A percentile compares a stretch with the other conserved stretches of the same genome.
These are phyloP conservation scores for Phytophthora sansomeana DNA, from an alignment of 352 stramenopile species.

Conservation along the genomic window DNA sequence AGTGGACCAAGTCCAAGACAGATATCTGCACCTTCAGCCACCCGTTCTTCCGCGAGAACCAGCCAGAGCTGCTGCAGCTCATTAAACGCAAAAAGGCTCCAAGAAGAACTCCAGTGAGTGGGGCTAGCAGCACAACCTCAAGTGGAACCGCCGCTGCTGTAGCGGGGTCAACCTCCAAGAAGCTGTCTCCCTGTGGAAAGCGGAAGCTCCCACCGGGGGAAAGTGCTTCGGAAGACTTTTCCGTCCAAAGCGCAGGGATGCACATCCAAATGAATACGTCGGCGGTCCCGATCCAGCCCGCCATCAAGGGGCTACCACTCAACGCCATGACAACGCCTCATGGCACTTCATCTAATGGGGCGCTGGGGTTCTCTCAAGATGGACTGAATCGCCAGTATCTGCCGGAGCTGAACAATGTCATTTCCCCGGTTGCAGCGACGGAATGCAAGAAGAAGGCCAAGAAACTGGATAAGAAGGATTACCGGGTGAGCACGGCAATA, in stretches of 20 bases:
- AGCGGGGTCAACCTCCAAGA: slow-evolving; percentile 36
- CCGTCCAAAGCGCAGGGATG: slow-evolving; percentile 32
- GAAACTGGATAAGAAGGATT: slow-evolving; percentile 64
- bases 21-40: slow-evolving; percentile 90
- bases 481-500: slow-evolving; percentile 34
- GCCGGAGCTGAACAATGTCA: slow-evolving; percentile 69
- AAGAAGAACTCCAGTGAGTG: slow-evolving; percentile 40
- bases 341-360: slow-evolving; percentile 24
- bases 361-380: slow-evolving; percentile 40
- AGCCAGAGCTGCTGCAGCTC: slow-evolving; percentile 74
- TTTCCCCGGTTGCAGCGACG: slow-evolving; percentile 70
- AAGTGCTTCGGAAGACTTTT: slow-evolving; percentile 20
- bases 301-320: slow-evolving; percentile 45
- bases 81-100: slow-evolving; percentile 87
- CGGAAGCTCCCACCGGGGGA: slow-evolving; percentile 47
- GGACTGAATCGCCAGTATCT: slow-evolving; percentile 46
- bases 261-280: slow-evolving; percentile 43
- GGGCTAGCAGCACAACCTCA: slow-evolving; percentile 12
- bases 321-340: slow-evolving; percentile 48
- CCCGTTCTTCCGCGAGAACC: slow-evolving; percentile 77
- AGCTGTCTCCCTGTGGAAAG: slow-evolving; percentile 56
- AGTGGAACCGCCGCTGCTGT: slow-evolving; percentile 6
- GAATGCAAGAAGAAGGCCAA: slow-evolving; percentile 81
- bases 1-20: slow-evolving; percentile 88
- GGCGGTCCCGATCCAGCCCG: slow-evolving; percentile 40